Conservation (phyloP, 805 yeast genomes). For the Yamadazyma insecticola region DNA sequence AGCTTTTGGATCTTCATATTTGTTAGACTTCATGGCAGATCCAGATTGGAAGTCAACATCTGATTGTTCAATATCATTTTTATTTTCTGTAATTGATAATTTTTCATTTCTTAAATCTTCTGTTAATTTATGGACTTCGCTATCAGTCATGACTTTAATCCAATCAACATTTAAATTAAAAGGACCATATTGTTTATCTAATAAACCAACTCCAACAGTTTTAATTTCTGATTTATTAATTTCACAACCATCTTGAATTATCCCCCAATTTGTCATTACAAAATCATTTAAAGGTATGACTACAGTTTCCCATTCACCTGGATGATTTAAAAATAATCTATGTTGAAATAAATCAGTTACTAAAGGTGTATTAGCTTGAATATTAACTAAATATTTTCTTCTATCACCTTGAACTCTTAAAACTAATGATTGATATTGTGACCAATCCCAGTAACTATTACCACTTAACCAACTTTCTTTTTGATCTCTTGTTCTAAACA, state of each 20-base stretch:
- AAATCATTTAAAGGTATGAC: conserved; percentile 73
- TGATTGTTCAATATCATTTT: too few species aligned
- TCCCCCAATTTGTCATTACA: conserved; percentile 82
- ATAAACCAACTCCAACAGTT: conserved; percentile 72
- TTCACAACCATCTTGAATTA: conserved; percentile 43
- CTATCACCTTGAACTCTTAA: conserved; percentile 69
- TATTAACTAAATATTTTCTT: conserved; percentile 71
- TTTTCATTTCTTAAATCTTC: conserved; percentile 8
- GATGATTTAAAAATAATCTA: conserved; percentile 63
- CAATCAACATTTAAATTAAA: conserved; percentile 65
- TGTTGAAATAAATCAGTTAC: conserved; percentile 81
- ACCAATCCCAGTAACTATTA: conserved; percentile 63
- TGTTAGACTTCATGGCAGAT: conserved; percentile 24
- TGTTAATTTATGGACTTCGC: conserved; percentile 41
- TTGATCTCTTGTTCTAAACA: conserved; percentile 76
- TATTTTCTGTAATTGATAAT: conserved; percentile 9
- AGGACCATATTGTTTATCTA: conserved; percentile 77
- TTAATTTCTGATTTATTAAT: conserved; percentile 62
- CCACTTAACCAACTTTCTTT: conserved; percentile 48
- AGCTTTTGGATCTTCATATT: conserved; percentile 28
- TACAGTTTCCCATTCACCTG: conserved; percentile 82
- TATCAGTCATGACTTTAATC: conserved; percentile 64
- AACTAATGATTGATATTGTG: conserved; percentile 55
- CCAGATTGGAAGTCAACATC: too few species aligned
- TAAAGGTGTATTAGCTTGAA: conserved; percentile 77